Base-by-base conservation (phyloP, 257 asterid species). In the Knoxia roxburghii region DNA sequence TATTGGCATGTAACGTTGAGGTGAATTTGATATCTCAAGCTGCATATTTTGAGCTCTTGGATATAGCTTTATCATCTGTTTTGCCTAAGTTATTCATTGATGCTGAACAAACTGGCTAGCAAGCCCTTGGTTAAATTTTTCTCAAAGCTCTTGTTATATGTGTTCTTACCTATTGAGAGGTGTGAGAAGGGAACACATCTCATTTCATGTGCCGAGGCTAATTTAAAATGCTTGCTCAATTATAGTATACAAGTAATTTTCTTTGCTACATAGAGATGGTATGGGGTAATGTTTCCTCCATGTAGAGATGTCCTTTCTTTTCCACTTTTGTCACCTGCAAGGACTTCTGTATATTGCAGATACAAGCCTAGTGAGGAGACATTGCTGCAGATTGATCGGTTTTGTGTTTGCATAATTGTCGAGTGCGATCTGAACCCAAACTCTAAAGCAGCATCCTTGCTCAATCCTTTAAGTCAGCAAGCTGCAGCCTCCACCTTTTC, bases 341-440 rank as follows among this genome's bases (percentile, higher is more conserved):
- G 58, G 30, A 50, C 58, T 69, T 58, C 3, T 71, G 37, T 69
- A 45, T 56, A 52, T 69, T 80, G 87, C 96, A 94, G 99, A 79
- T 94, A 94, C 72, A 91, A 89, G 81, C 99, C 99, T 63, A 82
- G 85, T n/a, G 99, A 94, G 84, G 98, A 90, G 75, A 94, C 96
- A 57, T 81, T 94, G 75, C 86, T 77, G 65, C 99, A 87, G 78
- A 90, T 94, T 73, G 98, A 94, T 77, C 89, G 96, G 54, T 94
- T 90, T 76, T 94, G 98, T 76, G 77, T 81, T 57, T 82, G 96
- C 86, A 84, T 90, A 77, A 87, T 94, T 78, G 76, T 86, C 10
- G 99, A 94, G 86, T 90, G 96, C 73, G 96, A 86, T 74, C 70
- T 81, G 79, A 80, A 85, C 78, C 83, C 84, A 67, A 78, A 79